Evolutionary conservation across 179 eudicot species (phyloP).

Genomic region (Nepenthes alata): DNA sequence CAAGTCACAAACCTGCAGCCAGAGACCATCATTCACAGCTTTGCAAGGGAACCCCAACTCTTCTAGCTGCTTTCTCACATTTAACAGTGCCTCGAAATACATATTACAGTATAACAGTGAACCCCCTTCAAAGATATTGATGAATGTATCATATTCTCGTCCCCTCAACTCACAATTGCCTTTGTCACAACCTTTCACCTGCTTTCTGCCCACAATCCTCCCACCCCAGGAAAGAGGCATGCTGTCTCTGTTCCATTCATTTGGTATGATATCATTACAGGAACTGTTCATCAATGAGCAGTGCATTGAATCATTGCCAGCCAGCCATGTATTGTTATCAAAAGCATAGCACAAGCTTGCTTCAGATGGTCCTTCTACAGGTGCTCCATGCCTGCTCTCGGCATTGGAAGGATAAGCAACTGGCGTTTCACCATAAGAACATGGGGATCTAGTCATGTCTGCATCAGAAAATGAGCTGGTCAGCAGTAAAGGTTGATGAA

Average conservation of each 20-base stretch:
- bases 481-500: constrained; percentile 29
- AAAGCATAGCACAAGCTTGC: constrained; percentile 75
- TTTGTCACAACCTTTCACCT: constrained; percentile 42
- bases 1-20: constrained; percentile 75
- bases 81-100: constrained; percentile 88
- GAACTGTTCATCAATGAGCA: constrained; percentile 41
- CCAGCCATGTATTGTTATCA: constrained; percentile 55
- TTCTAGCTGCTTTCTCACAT: constrained; percentile 93
- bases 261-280: constrained; percentile 41
- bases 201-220: constrained; percentile 71
- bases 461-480: constrained; percentile 34
- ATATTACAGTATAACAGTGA: constrained; percentile 81
- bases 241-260: constrained; percentile 61
- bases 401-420: constrained; percentile 27
- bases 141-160: constrained; percentile 79
- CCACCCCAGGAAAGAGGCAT: constrained; percentile 84
- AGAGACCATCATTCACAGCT: constrained; percentile 91
- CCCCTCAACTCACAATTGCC: constrained; percentile 44
- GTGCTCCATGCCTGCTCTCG: constrained; percentile 28
- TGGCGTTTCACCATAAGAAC: constrained; percentile 47
- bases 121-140: constrained; percentile 88
- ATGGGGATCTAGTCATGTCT: constrained; percentile 32
- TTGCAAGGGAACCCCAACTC: constrained; percentile 95
- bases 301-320: constrained; percentile 43
- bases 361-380: constrained; percentile 83